Percentiles rank a stretch among this genome's conserved stretches.
Evolutionary conservation across 139 green algal species (phyloP).

Genomic region (Edaphochlamys debaryana): DNA sequence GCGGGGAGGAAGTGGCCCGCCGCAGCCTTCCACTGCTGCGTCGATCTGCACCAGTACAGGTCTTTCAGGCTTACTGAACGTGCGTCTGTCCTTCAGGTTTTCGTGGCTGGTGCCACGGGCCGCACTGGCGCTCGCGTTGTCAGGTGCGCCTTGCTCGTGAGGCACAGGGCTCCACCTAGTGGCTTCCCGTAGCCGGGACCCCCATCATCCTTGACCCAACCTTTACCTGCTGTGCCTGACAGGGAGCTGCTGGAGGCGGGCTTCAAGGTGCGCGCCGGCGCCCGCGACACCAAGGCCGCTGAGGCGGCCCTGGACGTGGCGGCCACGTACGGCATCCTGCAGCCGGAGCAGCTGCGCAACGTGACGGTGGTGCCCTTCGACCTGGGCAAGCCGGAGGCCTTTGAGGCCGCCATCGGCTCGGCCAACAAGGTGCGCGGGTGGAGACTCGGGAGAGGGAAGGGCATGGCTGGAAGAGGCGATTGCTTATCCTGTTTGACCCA

Average conservation of each 20-base stretch:
- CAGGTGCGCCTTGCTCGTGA: conserved; percentile 54
- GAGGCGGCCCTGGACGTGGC: conserved; percentile 62
- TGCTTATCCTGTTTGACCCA: no score
- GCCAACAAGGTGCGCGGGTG: conserved; percentile 70
- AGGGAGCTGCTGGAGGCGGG: conserved; percentile 69
- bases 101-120: conserved; percentile 89
- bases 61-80: no score
- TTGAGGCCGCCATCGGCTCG: conserved; percentile 74
- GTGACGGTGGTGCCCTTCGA: conserved; percentile 76
- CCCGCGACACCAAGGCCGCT: conserved; percentile 68
- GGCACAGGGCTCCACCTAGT: no score
- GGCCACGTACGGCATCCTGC: conserved; percentile 66
- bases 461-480: no score
- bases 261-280: conserved; percentile 83
- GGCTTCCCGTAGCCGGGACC: no score
- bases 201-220: no score
- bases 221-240: not conserved
- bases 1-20: no score
- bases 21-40: no score
- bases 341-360: conserved; percentile 45
- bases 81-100: conserved; percentile 76
- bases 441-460: no score
- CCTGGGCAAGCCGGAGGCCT: conserved; percentile 64
- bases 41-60: no score
- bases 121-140: conserved; percentile 81